A percentile compares a stretch with the other conserved stretches of the same genome.
Conservation (phyloP, 352 stramenopile genomes). For the Pythium guiyangense region DNA sequence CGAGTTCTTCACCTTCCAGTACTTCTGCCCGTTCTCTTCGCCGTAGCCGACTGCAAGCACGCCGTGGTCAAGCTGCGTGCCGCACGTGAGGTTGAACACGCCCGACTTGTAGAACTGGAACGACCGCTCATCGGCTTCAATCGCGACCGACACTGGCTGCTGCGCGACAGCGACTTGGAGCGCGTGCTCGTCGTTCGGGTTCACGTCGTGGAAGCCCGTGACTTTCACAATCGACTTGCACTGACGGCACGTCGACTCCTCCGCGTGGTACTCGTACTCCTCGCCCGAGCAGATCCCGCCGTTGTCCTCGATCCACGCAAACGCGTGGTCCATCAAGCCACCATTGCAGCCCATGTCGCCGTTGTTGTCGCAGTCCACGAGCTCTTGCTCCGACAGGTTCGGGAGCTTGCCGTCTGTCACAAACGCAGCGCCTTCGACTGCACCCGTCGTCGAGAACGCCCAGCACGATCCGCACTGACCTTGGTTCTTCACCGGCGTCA, state of each 20-base stretch:
- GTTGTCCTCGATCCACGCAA: conserved; percentile 92
- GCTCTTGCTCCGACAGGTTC: conserved; percentile 89
- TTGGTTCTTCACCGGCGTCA: conserved; percentile 90
- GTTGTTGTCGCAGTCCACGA: conserved; percentile 92
- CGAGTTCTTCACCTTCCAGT: conserved; percentile 98
- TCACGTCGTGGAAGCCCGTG: conserved; percentile 87
- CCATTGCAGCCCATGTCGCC: conserved; percentile 96
- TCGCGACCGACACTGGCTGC: conserved; percentile 92
- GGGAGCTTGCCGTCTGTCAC: conserved; percentile 65
- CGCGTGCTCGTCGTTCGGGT: conserved; percentile 71
- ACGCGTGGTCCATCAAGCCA: conserved; percentile 97
- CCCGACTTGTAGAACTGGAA: conserved; percentile 98
- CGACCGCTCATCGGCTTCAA: conserved; percentile 90
- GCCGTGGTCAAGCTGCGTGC: conserved; percentile 94
- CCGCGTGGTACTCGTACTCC: conserved; percentile 94
- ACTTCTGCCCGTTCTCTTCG: conserved; percentile 77
- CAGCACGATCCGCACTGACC: conserved; percentile 96
- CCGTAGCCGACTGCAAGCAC: too few species aligned
- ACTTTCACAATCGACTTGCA: conserved; percentile 87
- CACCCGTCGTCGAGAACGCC: conserved; percentile 92
- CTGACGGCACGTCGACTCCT: conserved; percentile 65
- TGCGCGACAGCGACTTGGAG: conserved; percentile 89
- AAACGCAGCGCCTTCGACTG: conserved; percentile 88
- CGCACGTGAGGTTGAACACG: conserved; percentile 83
- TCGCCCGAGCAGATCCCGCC: conserved; percentile 92